Evolutionary conservation across 2,329 filamentous ascomycete species (phyloP), one percentile per base, ranked within the genome.

Genomic region (Fusarium avenaceum): DNA sequence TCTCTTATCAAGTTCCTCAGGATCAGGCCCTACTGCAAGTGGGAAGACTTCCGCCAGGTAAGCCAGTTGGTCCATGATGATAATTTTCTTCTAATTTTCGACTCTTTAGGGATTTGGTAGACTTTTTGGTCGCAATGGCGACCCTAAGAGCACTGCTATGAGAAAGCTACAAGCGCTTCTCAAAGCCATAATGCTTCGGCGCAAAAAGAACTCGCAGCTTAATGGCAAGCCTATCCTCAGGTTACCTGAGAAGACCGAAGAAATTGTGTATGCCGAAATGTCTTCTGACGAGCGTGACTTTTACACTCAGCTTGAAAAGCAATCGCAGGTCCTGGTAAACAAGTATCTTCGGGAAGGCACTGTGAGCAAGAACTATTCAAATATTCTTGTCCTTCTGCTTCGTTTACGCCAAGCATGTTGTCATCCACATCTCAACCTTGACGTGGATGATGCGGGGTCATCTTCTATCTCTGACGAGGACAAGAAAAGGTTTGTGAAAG

Each of bases 181-280:
- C 38, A 93, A 92, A 72, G 91, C 92, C 2, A 89, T 94, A 47
- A 90, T 97, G 80, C 84, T 97, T 49, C 90, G 94, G 28, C 90
- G 94, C 20, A 94, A 90, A 57, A 97, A 97, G 79, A 85, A 87
- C 33, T 93, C 93, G 1, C 81, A 86, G 66, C 90, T 97, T 55
- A 90, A 97, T 75, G 94, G 93, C 9, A 86, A 92, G 70, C 92
- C 92, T 54, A 93, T 97, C 66, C 80, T 97, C 10, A 89, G 88
- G 61, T 85, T 97, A 11, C 93, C 94, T 0, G 80, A 87, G 7
- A 89, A 96, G 72, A 89, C 87, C 0, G 93, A 96, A 74, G 92
- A 91, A 67, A 83, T 96, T 8, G 88, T 96, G 67, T 88, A 89
- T 20, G 88, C 96, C 65, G 85, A 89, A 30, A 90, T 97, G 63